These are phyloP conservation scores for Salix viminalis DNA, from an alignment of 345 rosid species.

Conservation along the genomic window DNA sequence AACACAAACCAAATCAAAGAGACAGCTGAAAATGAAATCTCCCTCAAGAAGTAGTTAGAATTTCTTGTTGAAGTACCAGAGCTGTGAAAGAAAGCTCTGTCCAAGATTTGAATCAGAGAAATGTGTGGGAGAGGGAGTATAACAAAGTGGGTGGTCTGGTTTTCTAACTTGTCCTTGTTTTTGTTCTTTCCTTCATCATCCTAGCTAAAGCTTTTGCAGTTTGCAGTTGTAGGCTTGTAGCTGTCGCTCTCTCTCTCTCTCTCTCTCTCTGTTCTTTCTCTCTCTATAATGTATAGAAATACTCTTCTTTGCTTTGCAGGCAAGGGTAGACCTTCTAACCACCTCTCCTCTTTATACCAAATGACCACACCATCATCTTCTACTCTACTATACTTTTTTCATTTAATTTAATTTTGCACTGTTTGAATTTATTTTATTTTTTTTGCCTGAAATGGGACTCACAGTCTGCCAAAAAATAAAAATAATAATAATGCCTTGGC, in stretches of 20 bases:
- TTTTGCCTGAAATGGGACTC: not conserved
- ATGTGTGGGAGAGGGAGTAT: not conserved
- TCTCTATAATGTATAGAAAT: not conserved
- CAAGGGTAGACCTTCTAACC: constrained; percentile 47
- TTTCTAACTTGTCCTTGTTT: not conserved
- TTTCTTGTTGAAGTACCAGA: not conserved
- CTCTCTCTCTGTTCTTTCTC: not conserved
- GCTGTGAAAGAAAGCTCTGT: not conserved
- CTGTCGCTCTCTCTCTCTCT: too few species aligned
- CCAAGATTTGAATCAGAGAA: not conserved
- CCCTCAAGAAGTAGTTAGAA: not conserved
- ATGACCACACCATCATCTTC: constrained; percentile 18
- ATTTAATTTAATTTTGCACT: not conserved
- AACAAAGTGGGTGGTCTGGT: not conserved
- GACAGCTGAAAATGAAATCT: constrained; percentile 3
- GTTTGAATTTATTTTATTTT: too few species aligned
- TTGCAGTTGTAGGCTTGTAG: too few species aligned
- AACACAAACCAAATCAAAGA: constrained; percentile 12
- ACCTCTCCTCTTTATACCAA: constrained; percentile 13
- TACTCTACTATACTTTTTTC: not conserved
- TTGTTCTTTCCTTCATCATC: not conserved
- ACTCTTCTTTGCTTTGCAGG: constrained; percentile 35
- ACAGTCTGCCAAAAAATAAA: too few species aligned
- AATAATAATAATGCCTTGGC: too few species aligned
- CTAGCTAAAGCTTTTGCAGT: not conserved